A percentile compares a stretch with the other conserved stretches of the same genome.
These are phyloP conservation scores for Trametes punicea DNA, from an alignment of 768 basidiomycete genomes.

Conservation along the genomic window DNA sequence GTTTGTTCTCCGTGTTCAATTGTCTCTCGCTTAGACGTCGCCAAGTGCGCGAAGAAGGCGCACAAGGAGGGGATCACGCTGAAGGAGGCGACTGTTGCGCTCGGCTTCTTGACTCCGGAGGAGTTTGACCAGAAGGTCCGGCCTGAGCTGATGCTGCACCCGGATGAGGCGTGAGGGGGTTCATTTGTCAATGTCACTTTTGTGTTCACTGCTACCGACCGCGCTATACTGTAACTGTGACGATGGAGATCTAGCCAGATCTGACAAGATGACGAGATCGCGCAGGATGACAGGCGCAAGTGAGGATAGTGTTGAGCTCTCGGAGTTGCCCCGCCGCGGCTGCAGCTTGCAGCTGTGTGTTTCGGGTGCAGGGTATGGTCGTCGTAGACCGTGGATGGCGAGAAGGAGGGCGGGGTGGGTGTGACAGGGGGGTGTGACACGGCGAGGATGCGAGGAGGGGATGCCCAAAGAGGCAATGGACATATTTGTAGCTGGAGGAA, in stretches of 20 bases:
- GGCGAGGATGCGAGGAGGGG: constrained; percentile 19
- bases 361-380: too few species aligned
- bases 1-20: constrained; percentile 14
- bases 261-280: constrained; percentile 6
- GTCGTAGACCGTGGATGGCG: neutral
- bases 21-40: constrained; percentile 65
- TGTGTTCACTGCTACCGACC: too few species aligned
- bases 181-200: constrained; percentile 11
- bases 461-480: constrained; percentile 24
- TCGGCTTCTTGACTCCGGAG: constrained; percentile 82
- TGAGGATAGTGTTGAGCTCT: neutral
- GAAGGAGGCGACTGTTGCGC: constrained; percentile 88
- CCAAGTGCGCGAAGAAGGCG: constrained; percentile 99
- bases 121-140: constrained; percentile 95
- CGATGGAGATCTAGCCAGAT: constrained; percentile 9
- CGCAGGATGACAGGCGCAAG: constrained; percentile 1
- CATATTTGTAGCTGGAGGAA: constrained; percentile 27
- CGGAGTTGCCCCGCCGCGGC: neutral
- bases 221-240: constrained; percentile 14
- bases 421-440: constrained; percentile 25
- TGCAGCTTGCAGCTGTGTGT: too few species aligned
- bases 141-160: constrained; percentile 86
- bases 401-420: neutral
- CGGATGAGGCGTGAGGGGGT: constrained; percentile 45
- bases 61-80: constrained; percentile 96